Conservation (phyloP, 164 flowering plant species). For the Akebia trifoliata region DNA sequence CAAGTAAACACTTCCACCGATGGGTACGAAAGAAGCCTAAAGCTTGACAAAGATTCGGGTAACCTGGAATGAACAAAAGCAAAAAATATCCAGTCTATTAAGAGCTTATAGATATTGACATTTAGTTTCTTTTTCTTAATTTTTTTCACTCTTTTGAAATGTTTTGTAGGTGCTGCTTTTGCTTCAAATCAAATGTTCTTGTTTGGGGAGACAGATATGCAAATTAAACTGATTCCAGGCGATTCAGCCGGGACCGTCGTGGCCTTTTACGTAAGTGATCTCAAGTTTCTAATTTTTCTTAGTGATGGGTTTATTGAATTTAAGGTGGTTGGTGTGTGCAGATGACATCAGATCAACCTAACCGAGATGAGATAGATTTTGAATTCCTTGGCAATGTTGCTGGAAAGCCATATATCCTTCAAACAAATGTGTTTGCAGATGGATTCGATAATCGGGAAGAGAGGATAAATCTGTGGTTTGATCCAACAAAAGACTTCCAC, state of each 20-base stretch:
- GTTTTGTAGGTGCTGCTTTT: constrained; percentile 69
- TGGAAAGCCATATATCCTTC: constrained; percentile 70
- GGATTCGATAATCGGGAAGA: constrained; percentile 76
- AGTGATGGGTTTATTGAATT: too few species aligned
- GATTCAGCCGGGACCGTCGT: constrained; percentile 82
- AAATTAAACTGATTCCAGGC: constrained; percentile 71
- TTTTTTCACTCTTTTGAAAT: too few species aligned
- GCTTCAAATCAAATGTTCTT: constrained; percentile 72
- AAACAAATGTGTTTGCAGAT: constrained; percentile 75
- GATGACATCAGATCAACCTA: constrained; percentile 73
- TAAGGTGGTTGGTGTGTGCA: too few species aligned
- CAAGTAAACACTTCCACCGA: constrained; percentile 79
- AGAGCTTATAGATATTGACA: too few species aligned
- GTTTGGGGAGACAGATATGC: constrained; percentile 83
- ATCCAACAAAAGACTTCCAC: constrained; percentile 80
- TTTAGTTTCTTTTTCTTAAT: too few species aligned
- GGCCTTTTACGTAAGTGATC: constrained; percentile 64
- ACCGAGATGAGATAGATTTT: constrained; percentile 74
- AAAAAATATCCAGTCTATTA: too few species aligned
- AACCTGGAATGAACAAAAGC: too few species aligned
- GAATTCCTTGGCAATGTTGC: constrained; percentile 83
- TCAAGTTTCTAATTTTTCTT: too few species aligned
- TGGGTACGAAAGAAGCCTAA: constrained; percentile 58
- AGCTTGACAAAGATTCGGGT: constrained; percentile 79
- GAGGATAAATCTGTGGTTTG: constrained; percentile 82